Evolutionary conservation across 2,329 filamentous ascomycete species (phyloP), one percentile per base, ranked within the genome.

Genomic region (Parastagonospora avenae): DNA sequence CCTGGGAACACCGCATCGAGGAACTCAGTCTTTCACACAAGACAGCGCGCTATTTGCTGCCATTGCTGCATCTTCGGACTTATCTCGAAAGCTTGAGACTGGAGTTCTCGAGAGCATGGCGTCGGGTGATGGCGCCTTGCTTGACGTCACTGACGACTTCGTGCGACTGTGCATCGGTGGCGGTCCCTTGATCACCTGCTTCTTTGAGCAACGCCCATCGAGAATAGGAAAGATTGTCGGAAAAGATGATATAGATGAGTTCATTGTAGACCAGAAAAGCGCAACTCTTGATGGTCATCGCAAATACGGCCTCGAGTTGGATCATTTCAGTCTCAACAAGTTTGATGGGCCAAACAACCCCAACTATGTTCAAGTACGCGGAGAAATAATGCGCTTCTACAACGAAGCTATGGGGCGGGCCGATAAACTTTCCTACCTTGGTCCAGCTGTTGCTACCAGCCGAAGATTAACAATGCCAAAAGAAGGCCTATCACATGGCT

Each of bases 271-370:
- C 14, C 40, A 33, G 15, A 32, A 19, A 11, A 42, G 40, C 19
- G 40, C 40, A 11, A 42, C 40, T 12, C 40, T 42, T 9, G 40
- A 42, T 12, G 40, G 40, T 2, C 30, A 42, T 24, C 40, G 30
- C 29, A 31, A 32, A 12, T 42, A 42, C 33, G 29, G 40, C 4
- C 40, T 42, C 10, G 40, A 42, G 19, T 33, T 24, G 40, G 40
- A 42, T 42, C 40, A 42, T 33, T 42, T 42, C 40, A 42, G 40
- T 11, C 30, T 42, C 7, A 42, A 42, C 40, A 42, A 42, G 29
- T 42, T 42, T 12, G 30, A 42, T 33, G 15, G 29, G 6, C 40
- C 40, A 6, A 15, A 19, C 9, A 42, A 42, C 15, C 29, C 40
- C 12, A 42, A 33, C 40, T 42, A 32, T n/a, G 12, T 42, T 33